Conservation (phyloP, 345 rosid genomes). For the Salix arbutifolia region DNA sequence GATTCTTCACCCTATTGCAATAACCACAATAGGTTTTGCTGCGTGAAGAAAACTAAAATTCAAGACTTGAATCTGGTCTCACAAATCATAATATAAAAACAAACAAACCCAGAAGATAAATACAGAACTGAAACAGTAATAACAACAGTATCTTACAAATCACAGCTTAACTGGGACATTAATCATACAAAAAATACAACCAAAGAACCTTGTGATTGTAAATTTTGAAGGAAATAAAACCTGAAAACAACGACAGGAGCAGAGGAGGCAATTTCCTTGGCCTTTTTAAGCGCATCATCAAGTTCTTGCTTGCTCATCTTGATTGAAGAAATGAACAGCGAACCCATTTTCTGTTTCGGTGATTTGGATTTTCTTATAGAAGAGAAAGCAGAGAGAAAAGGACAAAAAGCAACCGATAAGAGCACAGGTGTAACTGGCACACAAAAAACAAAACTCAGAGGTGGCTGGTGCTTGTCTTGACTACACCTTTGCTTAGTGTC, state of each 20-base stretch:
- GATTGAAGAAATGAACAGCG: conserved; percentile 39
- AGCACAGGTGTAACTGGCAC: neutral
- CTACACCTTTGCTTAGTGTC: neutral
- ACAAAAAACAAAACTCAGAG: neutral
- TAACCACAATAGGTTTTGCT: conserved; percentile 70
- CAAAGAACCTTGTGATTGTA: neutral
- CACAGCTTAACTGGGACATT: neutral
- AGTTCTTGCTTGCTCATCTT: conserved; percentile 39
- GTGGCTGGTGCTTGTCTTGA: neutral
- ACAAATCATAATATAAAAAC: neutral
- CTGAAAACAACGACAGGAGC: conserved; percentile 69
- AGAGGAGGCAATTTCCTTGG: conserved; percentile 51
- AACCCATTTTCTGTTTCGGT: conserved; percentile 10
- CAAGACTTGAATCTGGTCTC: too few species aligned
- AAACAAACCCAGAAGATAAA: neutral
- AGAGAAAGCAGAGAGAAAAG: neutral
- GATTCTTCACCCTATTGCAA: conserved; percentile 55
- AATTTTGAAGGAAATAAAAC: conserved; percentile 7
- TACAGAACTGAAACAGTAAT: neutral
- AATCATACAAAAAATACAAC: neutral
- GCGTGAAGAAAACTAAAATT: conserved; percentile 11
- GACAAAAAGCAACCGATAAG: neutral
- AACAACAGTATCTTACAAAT: neutral
- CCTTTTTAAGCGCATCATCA: conserved; percentile 44
- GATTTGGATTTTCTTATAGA: neutral